A percentile compares a stretch with the other conserved stretches of the same genome.
Evolutionary conservation across 257 asterid genomes (phyloP).

Genomic region (Gentiana straminea): DNA sequence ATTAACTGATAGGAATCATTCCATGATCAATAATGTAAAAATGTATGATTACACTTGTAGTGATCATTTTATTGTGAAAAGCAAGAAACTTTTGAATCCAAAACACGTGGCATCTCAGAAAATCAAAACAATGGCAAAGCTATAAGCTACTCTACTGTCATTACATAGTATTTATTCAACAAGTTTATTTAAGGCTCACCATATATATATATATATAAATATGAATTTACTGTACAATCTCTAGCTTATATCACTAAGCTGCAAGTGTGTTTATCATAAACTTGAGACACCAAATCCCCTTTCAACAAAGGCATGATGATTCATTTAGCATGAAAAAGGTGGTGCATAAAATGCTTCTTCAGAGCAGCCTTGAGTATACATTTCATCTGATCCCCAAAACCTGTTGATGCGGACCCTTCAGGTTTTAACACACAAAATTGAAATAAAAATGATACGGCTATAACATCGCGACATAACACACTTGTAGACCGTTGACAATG

Average conservation of each 20-base stretch:
- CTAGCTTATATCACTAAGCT: constrained; percentile 9
- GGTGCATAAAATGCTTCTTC: constrained; percentile 1
- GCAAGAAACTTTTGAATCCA: neutral
- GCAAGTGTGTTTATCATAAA: constrained; percentile 1
- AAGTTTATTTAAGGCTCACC: constrained; percentile 8
- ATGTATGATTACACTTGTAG: no score
- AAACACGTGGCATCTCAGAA: no score
- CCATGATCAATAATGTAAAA: no score
- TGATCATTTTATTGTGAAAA: neutral
- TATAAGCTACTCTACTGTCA: neutral
- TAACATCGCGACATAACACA: no score
- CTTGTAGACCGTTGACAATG: no score
- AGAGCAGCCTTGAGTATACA: constrained; percentile 1
- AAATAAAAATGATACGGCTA: no score
- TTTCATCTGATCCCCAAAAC: constrained; percentile 18
- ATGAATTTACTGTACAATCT: constrained; percentile 15
- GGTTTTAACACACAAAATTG: no score
- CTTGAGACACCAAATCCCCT: neutral
- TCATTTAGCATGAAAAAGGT: constrained; percentile 6
- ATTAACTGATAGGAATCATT: no score
- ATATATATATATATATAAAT: neutral
- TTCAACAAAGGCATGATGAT: constrained; percentile 5
- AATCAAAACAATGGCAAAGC: neutral
- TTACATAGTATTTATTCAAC: constrained; percentile 9
- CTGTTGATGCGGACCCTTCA: constrained; percentile 13